Percentiles rank a stretch among this genome's conserved stretches.
phyloP scores from a whole-genome alignment of 1,284 basidiomycete species.

The Ganoderma boninense region DNA sequence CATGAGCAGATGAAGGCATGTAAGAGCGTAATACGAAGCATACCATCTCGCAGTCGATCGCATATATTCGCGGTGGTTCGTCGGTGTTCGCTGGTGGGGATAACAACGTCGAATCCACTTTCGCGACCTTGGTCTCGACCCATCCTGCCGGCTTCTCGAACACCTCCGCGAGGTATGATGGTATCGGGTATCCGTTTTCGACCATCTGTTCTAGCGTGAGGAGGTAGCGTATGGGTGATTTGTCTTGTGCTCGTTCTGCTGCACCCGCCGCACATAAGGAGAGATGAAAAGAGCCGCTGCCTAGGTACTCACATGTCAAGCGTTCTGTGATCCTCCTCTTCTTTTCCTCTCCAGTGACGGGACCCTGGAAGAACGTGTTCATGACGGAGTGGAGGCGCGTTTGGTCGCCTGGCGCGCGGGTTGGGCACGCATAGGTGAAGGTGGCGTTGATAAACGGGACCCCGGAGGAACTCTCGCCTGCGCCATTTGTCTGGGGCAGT shows the following conservation, averaged over 20 bases:
- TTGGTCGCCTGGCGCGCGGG: constrained; percentile 87
- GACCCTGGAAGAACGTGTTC: constrained; percentile 81
- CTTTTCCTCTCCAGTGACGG: constrained; percentile 82
- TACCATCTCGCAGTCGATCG: constrained; percentile 96
- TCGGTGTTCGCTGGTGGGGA: constrained; percentile 39
- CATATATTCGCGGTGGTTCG: constrained; percentile 58
- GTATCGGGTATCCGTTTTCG: constrained; percentile 89
- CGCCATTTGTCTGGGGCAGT: constrained; percentile 46
- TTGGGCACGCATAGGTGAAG: constrained; percentile 92
- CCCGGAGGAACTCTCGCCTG: constrained; percentile 43
- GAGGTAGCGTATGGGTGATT: constrained; percentile 75
- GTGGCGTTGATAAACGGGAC: constrained; percentile 83
- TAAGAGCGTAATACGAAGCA: constrained; percentile 30
- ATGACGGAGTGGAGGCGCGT: constrained; percentile 88
- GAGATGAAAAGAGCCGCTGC: neutral
- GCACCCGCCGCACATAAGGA: constrained; percentile 14
- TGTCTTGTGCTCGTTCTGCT: constrained; percentile 69
- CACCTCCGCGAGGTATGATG: constrained; percentile 78
- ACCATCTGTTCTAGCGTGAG: constrained; percentile 86
- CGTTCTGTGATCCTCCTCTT: constrained; percentile 66
- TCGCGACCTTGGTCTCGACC: constrained; percentile 76
- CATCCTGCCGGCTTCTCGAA: constrained; percentile 70
- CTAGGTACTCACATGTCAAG: constrained; percentile 57
- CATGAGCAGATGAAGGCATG: neutral
- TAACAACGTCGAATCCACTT: constrained; percentile 32